Evolutionary conservation across 305 asterid genomes (phyloP), one percentile per base, ranked within the genome.

Genomic region (Fraxinus nigra): DNA sequence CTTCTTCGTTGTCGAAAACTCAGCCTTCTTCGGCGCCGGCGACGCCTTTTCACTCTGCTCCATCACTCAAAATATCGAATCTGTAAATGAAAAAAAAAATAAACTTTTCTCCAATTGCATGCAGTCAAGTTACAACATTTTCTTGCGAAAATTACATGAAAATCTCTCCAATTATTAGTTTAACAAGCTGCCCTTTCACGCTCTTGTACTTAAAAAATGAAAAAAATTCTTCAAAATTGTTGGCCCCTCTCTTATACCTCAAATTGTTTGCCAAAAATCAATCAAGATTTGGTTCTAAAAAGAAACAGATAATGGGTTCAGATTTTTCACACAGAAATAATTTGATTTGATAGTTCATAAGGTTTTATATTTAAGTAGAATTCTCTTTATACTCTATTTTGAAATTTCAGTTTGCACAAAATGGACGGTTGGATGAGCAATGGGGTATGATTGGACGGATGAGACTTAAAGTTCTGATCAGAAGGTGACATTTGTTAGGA

Each of bases 1-100:
- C 85, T 90, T 86, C 80, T 90, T 86, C 79, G 88, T 87, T 79
- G 89, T 88, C 81, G 92, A 80, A 81, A 89, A 79, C 67, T 86
- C 82, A 43, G 87, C 65, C 65, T 18, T 56, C 65, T 56, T 20
- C 43, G 26, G 7, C n/a, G 59, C 65, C 65, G 35, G 46, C 4
- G 90, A 82, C 75, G 85, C 84, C 5, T 83, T 81, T 37, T 87
- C 89, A 48, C 86, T 85, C 86, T 86, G 88, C 85, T 84, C 91
- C 92, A 86, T 89, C 79, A 78, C 84, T 18, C 77, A 61, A 79
- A 67, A n/a, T 51, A 24, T 34, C 43, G 63, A 22, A 35, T 10
- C 40, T 37, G 35, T 69, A 28, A 18, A 24, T 79, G 5, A 3
- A 2, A 35, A 77, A 78, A n/a, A 75, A 48, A 30, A 24, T 4